Base-by-base conservation (phyloP, 306 rosid genomes). In the Dryas octopetala region DNA sequence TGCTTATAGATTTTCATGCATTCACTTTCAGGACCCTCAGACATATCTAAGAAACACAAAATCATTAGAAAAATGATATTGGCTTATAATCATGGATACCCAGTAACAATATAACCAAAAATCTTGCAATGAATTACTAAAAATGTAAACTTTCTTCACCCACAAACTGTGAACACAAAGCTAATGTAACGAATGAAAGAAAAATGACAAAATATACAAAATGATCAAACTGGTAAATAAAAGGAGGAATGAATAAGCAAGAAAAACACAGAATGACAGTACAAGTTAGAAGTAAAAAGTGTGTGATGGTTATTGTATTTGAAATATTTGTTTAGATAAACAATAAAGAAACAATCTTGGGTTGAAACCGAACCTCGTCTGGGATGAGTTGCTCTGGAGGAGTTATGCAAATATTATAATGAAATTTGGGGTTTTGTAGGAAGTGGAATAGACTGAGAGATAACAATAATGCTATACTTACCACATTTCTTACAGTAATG, bases 1-100 rank as follows among this genome's bases (percentile, higher is more conserved):
- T 61, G n/a, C 14, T 51, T 23, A 47, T 54, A 65, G 16, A 32
- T 59, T 6, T 58, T 53, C 74, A 69, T 51, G 61, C 74, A 69
- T 53, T 69, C 32, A 69, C 48, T 51, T 32, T 69, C 61, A 16
- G 48, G 14, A 69, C 50, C 28, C 74, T 28, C 74, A 9, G 61
- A 38, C 74, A 68, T 51, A 51, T 15, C 73, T 51, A 32, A 16
- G 7, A 38, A 28, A 50, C 60, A 68, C 23, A 51, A 28, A 13
- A 48, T 14, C 4, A 26, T 49, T 12, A 28, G 19, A 60, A 19
- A 23, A 38, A 16, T n/a, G 15, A 16, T 10, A 41, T 28, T 15
- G n/a, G 15, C 11, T 12, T 9, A 19, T 4, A 23, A 49, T 32
- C 60, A 51, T 26, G 41, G 26, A 68, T 32, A 4, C 23, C 48